Percentiles rank a stretch among this genome's conserved stretches.
Conservation (phyloP, 371 early-diverging fungal species). For the Apophysomyces variabilis region DNA sequence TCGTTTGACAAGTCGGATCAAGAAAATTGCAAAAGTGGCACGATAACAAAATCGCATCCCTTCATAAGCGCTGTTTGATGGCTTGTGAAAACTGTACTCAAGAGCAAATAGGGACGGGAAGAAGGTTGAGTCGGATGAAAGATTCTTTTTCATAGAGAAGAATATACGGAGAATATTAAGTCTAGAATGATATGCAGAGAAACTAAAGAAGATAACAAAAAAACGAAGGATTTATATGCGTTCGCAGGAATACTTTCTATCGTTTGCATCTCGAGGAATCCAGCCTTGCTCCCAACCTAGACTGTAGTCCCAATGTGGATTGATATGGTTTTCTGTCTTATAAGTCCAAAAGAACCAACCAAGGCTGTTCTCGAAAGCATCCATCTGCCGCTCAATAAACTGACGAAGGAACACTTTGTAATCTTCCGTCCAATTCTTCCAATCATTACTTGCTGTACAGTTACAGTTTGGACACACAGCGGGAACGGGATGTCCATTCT, state of each 20-base stretch:
- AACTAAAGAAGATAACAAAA: too few species aligned
- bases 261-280: constrained; percentile 47
- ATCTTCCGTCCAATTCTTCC: constrained; percentile 39
- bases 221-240: neutral
- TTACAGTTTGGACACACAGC: constrained; percentile 48
- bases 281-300: constrained; percentile 55
- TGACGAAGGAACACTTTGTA: constrained; percentile 41
- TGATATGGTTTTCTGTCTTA: constrained; percentile 68
- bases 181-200: too few species aligned
- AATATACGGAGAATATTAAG: too few species aligned
- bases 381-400: constrained; percentile 54
- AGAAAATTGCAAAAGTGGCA: too few species aligned
- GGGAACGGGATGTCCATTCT: constrained; percentile 9
- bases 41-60: too few species aligned
- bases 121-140: too few species aligned
- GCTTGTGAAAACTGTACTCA: too few species aligned
- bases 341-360: constrained; percentile 88
- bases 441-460: constrained; percentile 52
- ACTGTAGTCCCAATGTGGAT: constrained; percentile 77
- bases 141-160: too few species aligned
- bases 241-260: constrained; percentile 25
- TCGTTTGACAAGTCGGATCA: too few species aligned
- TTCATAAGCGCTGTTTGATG: too few species aligned
- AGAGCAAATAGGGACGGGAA: too few species aligned
- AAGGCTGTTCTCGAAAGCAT: constrained; percentile 47